Evolutionary conservation across 495 filamentous ascomycete species (phyloP), one percentile per base, ranked within the genome.

Genomic region (Aspergillus funiculosus): DNA sequence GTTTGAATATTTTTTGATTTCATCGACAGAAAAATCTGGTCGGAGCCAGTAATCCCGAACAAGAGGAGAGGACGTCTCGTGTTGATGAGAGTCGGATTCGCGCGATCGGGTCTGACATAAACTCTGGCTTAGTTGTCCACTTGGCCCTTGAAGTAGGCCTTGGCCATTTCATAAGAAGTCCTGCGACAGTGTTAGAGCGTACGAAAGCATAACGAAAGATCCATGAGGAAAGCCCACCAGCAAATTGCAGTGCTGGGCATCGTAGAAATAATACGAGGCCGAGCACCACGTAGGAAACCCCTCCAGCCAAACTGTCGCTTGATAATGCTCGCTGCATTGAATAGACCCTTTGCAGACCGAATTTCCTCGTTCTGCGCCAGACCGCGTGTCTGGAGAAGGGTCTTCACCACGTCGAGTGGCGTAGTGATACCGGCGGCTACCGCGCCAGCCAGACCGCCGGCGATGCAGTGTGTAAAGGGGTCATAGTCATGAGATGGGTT

Each of bases 191-290:
- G 51, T 64, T 30, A 67, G 62, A 43, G 51, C 11, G 18, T 30
- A 31, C 27, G 69, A 72, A 36, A 77, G 6, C 6, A 1, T 19
- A 21, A 22, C 13, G 5, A 9, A 18, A 29, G 18, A 8, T 15
- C n/a, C n/a, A 11, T 15, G 13, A 15, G 19, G 6, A 5, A 7
- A 19, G 40, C 87, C 48, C 76, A 89, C 91, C 92, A 99, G 73
- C 92, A 99, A 57, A 99, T 99, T 4, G 92, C 92, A 25, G 92
- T 97, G 66, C 89, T 95, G 17, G 92, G 92, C 87, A 96, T 96
- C 7, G 92, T 94, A 2, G 91, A 95, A 50, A 99, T 80, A 26
- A 99, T 86, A 44, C 92, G 76, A 39, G 92, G 94, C 54, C 86
- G 78, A 60, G 95, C 77, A 15, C 92, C 92, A 52, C 90, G 89